These are phyloP conservation scores for Drosera capensis DNA, from an alignment of 148 eudicot genomes.

Conservation along the genomic window DNA sequence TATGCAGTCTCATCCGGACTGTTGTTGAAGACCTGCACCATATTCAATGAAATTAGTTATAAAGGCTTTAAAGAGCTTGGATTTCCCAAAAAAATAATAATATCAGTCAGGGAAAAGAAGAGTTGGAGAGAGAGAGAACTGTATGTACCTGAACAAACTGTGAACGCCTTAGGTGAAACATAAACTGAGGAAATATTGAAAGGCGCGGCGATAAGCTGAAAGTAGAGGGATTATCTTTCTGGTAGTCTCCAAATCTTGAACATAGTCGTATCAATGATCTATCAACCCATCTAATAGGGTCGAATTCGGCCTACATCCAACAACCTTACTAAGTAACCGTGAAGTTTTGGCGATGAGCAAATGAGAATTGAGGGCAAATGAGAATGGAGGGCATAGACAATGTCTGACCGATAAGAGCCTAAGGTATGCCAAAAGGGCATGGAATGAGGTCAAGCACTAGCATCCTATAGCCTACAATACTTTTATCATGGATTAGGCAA, in stretches of 20 bases:
- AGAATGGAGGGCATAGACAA: too few species aligned
- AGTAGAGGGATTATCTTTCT: slow-evolving; percentile 66
- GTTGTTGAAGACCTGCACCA: slow-evolving; percentile 77
- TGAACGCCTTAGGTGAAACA: slow-evolving; percentile 79
- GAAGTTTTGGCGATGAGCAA: too few species aligned
- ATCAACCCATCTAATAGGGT: slow-evolving; percentile 96
- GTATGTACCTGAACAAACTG: slow-evolving; percentile 79
- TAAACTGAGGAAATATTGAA: slow-evolving; percentile 91
- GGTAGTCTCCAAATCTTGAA: slow-evolving; percentile 79
- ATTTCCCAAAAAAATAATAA: too few species aligned
- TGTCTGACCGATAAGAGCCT: too few species aligned
- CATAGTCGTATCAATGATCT: slow-evolving; percentile 77
- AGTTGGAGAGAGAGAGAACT: background rate
- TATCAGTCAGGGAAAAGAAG: background rate
- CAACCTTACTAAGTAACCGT: too few species aligned
- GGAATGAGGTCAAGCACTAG: too few species aligned
- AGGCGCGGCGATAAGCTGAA: slow-evolving; percentile 78
- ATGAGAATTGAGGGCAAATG: too few species aligned
- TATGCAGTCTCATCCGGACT: slow-evolving; percentile 99
- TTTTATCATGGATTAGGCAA: too few species aligned
- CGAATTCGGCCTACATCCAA: slow-evolving; percentile 87
- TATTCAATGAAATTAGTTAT: background rate
- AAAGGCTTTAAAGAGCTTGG: too few species aligned
- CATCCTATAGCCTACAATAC: too few species aligned
- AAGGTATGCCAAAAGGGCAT: too few species aligned